Evolutionary conservation across 257 asterid species (phyloP).

Genomic region (Solanum lycopersicoides): DNA sequence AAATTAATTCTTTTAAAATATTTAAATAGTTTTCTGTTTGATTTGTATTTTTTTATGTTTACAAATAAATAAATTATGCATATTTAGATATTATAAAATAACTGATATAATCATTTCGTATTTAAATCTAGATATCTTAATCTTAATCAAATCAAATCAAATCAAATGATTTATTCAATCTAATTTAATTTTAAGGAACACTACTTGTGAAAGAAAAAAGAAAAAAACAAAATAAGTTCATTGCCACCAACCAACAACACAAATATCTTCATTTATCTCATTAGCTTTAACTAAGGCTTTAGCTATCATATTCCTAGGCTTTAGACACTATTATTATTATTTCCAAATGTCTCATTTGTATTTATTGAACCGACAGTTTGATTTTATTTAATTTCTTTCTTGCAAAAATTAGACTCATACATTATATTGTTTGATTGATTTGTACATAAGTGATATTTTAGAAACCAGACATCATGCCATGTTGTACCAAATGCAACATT

Average conservation of each 20-base stretch:
- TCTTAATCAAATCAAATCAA: too few species aligned
- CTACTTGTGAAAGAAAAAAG: neutral
- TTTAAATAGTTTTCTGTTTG: neutral
- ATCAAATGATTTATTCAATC: neutral
- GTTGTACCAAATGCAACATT: neutral
- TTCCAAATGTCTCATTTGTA: neutral
- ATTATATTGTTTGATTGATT: neutral
- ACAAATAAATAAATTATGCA: neutral
- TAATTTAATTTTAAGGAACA: neutral
- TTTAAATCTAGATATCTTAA: too few species aligned
- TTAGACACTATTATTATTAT: neutral
- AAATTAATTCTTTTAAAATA: neutral
- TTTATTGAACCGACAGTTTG: neutral
- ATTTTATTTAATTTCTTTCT: neutral
- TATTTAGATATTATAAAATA: neutral
- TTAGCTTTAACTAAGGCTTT: neutral
- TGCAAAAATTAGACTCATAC: neutral
- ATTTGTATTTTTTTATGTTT: neutral
- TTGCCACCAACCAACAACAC: neutral
- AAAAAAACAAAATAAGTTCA: neutral
- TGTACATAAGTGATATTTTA: neutral
- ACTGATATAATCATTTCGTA: fast-evolving
- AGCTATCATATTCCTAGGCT: neutral
- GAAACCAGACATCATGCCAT: neutral
- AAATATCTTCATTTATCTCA: neutral